A percentile compares a stretch with the other conserved stretches of the same genome.
These are phyloP conservation scores for Wickerhamomyces sp. DNA, from an alignment of 1,139 yeast species.

Conservation along the genomic window DNA sequence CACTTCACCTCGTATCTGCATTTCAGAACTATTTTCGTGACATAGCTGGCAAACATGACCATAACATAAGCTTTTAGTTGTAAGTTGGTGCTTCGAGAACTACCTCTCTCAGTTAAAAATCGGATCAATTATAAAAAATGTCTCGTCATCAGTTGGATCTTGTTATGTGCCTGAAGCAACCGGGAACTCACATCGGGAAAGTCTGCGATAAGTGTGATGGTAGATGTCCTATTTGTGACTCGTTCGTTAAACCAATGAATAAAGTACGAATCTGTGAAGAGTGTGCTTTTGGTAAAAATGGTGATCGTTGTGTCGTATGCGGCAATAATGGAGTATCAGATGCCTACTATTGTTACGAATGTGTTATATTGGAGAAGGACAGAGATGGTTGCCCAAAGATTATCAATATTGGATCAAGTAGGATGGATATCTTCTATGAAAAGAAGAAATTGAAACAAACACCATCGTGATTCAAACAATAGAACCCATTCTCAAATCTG, in stretches of 20 bases:
- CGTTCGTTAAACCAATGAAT: constrained; percentile 73
- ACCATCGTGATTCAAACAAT: constrained; percentile 2
- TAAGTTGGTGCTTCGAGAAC: too few relatives aligned
- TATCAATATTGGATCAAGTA: constrained; percentile 71
- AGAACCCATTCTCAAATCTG: too few relatives aligned
- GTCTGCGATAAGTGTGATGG: constrained; percentile 90
- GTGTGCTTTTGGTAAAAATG: constrained; percentile 70
- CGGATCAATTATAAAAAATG: constrained; percentile 36
- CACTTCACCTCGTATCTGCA: too few relatives aligned
- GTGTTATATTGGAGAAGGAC: constrained; percentile 74
- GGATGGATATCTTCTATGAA: constrained; percentile 64
- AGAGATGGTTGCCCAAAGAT: constrained; percentile 93
- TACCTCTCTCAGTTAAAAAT: not conserved
- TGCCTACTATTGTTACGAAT: constrained; percentile 84
- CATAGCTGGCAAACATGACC: too few relatives aligned
- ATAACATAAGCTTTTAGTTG: too few relatives aligned
- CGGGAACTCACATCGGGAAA: constrained; percentile 67
- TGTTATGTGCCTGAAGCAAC: constrained; percentile 79
- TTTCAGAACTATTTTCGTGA: too few relatives aligned
- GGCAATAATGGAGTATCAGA: constrained; percentile 55
- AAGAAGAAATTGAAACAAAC: constrained; percentile 34
- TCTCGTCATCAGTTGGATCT: constrained; percentile 89
- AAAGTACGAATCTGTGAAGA: constrained; percentile 77
- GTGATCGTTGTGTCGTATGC: constrained; percentile 70
- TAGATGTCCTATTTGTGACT: constrained; percentile 86